These are phyloP conservation scores for Vigna hirtella DNA, from an alignment of 306 rosid genomes.

Conservation along the genomic window DNA sequence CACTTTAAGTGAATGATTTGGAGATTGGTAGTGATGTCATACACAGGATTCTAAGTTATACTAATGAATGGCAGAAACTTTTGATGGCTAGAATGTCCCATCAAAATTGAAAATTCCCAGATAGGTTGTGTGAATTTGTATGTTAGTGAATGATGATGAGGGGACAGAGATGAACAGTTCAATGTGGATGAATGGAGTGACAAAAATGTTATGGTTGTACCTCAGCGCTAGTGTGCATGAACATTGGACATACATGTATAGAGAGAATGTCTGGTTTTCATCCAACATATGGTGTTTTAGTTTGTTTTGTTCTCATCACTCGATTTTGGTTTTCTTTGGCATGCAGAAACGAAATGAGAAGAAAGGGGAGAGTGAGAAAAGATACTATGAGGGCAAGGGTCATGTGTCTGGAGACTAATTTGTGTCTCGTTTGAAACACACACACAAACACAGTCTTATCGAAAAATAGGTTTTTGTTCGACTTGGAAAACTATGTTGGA, in stretches of 20 bases:
- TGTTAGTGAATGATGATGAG: not conserved
- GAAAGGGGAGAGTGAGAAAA: constrained; percentile 88
- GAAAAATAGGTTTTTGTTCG: constrained; percentile 30
- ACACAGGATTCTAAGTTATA: not conserved
- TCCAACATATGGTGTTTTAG: not conserved
- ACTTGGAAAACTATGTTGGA: constrained; percentile 23
- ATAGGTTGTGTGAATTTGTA: not conserved
- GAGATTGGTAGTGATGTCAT: too few relatives aligned
- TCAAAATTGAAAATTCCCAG: not conserved
- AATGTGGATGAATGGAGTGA: not conserved
- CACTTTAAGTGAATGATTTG: not conserved
- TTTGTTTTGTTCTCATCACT: not conserved
- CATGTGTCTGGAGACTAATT: constrained; percentile 75
- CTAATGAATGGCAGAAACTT: not conserved
- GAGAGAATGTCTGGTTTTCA: constrained; percentile 7
- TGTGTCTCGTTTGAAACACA: constrained; percentile 33
- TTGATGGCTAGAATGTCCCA: not conserved
- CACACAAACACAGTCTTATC: not conserved
- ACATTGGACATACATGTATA: not conserved
- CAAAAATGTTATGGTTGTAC: not conserved
- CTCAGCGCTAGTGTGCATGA: not conserved
- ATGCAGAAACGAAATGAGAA: constrained; percentile 88
- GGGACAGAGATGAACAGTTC: not conserved
- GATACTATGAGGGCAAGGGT: constrained; percentile 75
- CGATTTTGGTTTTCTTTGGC: not conserved